Evolutionary conservation across 75 land plant genomes (phyloP), one percentile per base, ranked within the genome.

Genomic region (Cupressus sempervirens): DNA sequence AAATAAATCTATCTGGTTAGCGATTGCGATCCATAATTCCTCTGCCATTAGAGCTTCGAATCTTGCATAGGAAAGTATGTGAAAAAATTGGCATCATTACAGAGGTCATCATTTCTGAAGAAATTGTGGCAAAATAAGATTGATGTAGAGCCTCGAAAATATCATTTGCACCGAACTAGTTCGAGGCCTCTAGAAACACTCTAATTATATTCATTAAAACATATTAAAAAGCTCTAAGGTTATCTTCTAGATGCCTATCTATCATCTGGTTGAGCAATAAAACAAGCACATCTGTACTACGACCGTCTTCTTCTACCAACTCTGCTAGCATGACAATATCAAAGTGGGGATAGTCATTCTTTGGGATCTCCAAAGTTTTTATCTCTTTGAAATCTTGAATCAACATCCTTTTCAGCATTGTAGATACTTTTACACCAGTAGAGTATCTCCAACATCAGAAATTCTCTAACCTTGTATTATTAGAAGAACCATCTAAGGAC

Each of bases 401-500:
- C 45, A 77, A 52, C 53, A 16, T 46, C 43, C 30, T 84, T 82
- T 50, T 79, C 52, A 76, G n/a, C 74, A 76, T 87, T 88, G 53
- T 29, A 74, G 80, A 80, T 82, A 20, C 32, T 80, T 86, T 83
- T 87, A 85, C 94, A 92, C 81, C 89, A 87, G n/a, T 86, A 85
- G 48, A 94, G 85, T 35, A 93, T 85, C 41, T 89, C 90, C 34
- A 54, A 16, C 67, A 87, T 89, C 84, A 94, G 86, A 62, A 88
- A 88, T 41, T 82, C 77, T 41, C 68, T 36, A 30, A 96, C 84
- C 67, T 84, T 84, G 7, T 92, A 91, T 85, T 95, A 92, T 81
- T 92, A 88, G 76, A 93, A 86, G 77, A 96, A 62, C 96, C 95
- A 93, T 80, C 62, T 90, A 18, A 95, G 54, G 30, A 92, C 88